Evolutionary conservation across 768 basidiomycete species (phyloP), one percentile per base, ranked within the genome.

Genomic region (Chalciporus piperatus): DNA sequence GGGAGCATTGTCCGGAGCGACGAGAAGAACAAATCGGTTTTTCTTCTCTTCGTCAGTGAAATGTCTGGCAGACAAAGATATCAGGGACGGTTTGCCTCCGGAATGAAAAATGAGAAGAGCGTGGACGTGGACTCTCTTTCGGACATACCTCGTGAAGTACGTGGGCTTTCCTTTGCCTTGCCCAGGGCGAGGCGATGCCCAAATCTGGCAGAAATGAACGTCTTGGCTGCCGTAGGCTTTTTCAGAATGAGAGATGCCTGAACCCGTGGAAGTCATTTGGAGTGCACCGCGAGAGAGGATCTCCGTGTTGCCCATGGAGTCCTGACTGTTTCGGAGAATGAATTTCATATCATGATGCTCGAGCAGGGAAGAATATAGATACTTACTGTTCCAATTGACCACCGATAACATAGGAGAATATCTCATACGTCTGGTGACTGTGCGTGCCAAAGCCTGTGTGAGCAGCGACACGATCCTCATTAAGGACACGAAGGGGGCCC

Each of bases 291-390:
- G 83, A 65, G 85, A 84, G 64, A 98, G 81, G 51, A 94, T 76
- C 67, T 98, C 96, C 48, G 80, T 79, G 72, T 96, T 96, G 35
- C 87, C 86, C 87, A 97, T 90, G 6, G 86, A 90, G 70, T 98
- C 96, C 69, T 87, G 80, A 72, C 93, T 92, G 52, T 23, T 6
- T 23, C 30, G 33, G 13, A 42, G 14, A 23, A 7, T 50, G 14
- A 42, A 32, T 6, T 25, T 30, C 1, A 19, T 32, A 5, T 4
- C 22, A 25, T n/a, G 38, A 30, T 10, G 30, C 30, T 12, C 7
- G 4, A 20, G 33, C 3, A 32, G 13, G 22, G 4, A 25, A 11
- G 12, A 27, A 0, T 11, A 44, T 14, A 19, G 14, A 45, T 17
- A 71, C 84, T 59, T 63, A 91, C 90, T 94, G 92, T 65, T 92